These are phyloP conservation scores for Talaromyces marneffei DNA, from an alignment of 2,329 filamentous ascomycete species.

Conservation along the genomic window DNA sequence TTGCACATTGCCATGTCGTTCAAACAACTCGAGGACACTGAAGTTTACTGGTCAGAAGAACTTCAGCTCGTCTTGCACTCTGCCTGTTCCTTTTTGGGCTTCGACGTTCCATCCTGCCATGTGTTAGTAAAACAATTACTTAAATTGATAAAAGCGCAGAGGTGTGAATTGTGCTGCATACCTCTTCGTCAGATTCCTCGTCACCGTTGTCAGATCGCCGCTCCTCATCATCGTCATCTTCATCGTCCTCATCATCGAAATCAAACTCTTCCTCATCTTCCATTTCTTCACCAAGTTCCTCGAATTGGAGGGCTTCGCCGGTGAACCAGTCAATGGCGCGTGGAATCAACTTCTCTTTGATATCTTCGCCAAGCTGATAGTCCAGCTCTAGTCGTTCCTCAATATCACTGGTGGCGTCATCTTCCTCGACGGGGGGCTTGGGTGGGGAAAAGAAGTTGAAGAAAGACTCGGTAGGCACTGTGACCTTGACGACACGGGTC, in stretches of 20 bases:
- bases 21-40: not conserved
- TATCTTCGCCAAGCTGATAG: conserved; percentile 97
- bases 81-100: conserved; percentile 88
- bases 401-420: conserved; percentile 74
- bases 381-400: conserved; percentile 97
- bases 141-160: not conserved
- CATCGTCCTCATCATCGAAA: conserved; percentile 86
- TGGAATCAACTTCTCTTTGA: conserved; percentile 99
- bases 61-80: conserved; percentile 92
- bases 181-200: conserved; percentile 57
- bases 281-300: conserved; percentile 83
- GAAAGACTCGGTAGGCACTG: conserved; percentile 96
- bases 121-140: conserved; percentile 19
- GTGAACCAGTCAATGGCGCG: conserved; percentile 99
- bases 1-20: not conserved
- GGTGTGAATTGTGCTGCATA: conserved; percentile 22
- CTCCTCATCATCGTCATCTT: conserved; percentile 77
- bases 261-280: conserved; percentile 82
- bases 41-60: not conserved
- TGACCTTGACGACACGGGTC: conserved; percentile 98
- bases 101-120: conserved; percentile 72
- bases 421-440: conserved; percentile 69
- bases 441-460: conserved; percentile 99
- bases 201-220: conserved; percentile 61
- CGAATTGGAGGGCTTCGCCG: conserved; percentile 91